phyloP scores from a whole-genome alignment of 352 stramenopile genomes.

The Phytophthora hybrid region DNA sequence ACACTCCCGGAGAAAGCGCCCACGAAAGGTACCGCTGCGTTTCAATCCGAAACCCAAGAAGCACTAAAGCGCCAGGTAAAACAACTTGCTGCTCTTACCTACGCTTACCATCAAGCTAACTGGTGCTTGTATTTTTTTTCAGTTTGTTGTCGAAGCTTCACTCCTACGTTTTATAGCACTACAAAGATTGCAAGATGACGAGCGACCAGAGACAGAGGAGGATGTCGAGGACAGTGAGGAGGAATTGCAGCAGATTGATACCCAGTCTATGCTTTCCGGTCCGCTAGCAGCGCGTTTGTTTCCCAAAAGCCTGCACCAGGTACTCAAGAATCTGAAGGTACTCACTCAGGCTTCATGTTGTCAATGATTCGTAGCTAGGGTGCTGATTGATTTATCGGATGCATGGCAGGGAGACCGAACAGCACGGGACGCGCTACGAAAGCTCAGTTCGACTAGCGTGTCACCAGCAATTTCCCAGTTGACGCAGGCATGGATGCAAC shows the following conservation, averaged over 20 bases:
- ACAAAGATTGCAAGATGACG: slow-evolving; percentile 18
- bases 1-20: slow-evolving; percentile 29
- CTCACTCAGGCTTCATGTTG: background rate
- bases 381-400: background rate
- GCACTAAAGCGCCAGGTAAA: slow-evolving; percentile 37
- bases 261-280: slow-evolving; percentile 16
- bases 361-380: background rate
- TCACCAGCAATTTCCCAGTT: slow-evolving; percentile 48
- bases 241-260: slow-evolving; percentile 19
- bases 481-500: slow-evolving; percentile 46
- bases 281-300: slow-evolving; percentile 31
- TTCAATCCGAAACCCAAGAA: slow-evolving; percentile 12
- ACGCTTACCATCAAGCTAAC: background rate
- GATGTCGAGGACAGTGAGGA: slow-evolving; percentile 21
- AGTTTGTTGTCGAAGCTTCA: slow-evolving; percentile 36
- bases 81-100: background rate
- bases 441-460: slow-evolving; percentile 48
- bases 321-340: slow-evolving; percentile 42
- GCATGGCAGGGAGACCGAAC: slow-evolving; percentile 49
- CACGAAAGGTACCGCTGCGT: background rate
- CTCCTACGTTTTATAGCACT: slow-evolving; percentile 25
- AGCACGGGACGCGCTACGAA: slow-evolving; percentile 50
- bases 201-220: slow-evolving; percentile 34
- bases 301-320: slow-evolving; percentile 42
- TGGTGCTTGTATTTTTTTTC: background rate